Evolutionary conservation across 2,329 filamentous ascomycete genomes (phyloP).

Genomic region (Fusarium sp.): DNA sequence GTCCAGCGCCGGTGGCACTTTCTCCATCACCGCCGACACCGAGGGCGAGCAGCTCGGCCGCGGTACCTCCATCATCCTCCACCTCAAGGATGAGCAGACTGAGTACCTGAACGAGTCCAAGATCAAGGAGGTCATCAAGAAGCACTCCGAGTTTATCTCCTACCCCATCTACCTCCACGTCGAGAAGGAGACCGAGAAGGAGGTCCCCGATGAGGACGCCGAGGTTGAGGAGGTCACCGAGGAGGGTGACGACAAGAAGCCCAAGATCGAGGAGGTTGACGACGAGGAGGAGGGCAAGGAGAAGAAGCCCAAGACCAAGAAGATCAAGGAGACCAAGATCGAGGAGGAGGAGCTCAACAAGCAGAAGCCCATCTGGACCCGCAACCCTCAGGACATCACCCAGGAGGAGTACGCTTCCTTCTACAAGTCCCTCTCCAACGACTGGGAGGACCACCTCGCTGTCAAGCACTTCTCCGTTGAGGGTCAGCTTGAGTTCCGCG

Average conservation of each 20-base stretch:
- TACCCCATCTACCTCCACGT: conserved; percentile 99
- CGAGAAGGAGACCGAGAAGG: conserved; percentile 98
- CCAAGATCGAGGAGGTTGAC: conserved; percentile 93
- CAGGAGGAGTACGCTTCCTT: conserved; percentile 98
- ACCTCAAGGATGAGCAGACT: conserved; percentile 99
- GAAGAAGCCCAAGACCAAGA: conserved; percentile 99
- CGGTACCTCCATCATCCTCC: conserved; percentile 97
- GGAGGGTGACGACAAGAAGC: conserved; percentile 91
- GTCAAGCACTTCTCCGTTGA: conserved; percentile 99
- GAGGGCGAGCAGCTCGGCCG: conserved; percentile 92
- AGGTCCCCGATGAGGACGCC: conserved; percentile 96
- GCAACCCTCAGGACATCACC: conserved; percentile 95
- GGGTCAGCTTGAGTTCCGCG: conserved; percentile 99
- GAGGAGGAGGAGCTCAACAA: conserved; percentile 99
- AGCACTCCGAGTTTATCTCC: conserved; percentile 99
- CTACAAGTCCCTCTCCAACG: conserved; percentile 99
- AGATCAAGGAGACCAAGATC: conserved; percentile 97
- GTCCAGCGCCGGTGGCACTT: conserved; percentile 96
- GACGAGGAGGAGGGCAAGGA: conserved; percentile 87
- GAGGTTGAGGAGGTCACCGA: conserved; percentile 73
- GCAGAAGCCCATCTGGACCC: conserved; percentile 99
- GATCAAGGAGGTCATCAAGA: conserved; percentile 99
- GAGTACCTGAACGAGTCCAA: conserved; percentile 99
- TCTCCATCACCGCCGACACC: conserved; percentile 91
- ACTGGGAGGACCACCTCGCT: conserved; percentile 99